Base-by-base conservation (phyloP, 1,284 basidiomycete genomes). In the Cryptococcus wingfieldii region DNA sequence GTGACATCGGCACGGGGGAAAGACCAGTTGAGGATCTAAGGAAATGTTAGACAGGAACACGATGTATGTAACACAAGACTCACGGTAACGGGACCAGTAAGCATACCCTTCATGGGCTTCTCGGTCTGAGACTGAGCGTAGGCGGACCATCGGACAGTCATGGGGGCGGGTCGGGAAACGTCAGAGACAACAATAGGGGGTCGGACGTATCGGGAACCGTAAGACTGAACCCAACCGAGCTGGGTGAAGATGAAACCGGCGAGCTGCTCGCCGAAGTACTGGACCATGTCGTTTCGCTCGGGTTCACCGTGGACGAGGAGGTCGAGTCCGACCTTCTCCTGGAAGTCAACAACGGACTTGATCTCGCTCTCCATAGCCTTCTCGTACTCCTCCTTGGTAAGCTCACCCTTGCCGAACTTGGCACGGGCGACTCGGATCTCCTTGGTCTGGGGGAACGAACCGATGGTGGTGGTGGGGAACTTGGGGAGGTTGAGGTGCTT, bases 381-480 rank as follows among this genome's bases (percentile, higher is more conserved):
- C 69, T 98, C 92, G 81, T 99, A 99, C 79, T 98, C 82, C 61
- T 83, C 85, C 72, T 84, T 77, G 60, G 88, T 87, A 76, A 98
- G 83, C 76, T 97, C 92, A 68, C 86, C 86, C 83, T 98, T 99
- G 80, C 84, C 86, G 74, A 94, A 85, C 81, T 91, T 95, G 66
- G 93, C 87, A 82, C 94, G 94, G 69, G 93, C 93, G 69, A 83
- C 82, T 80, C 94, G 93, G 71, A 99, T 99, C 81, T 98, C 95
- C 81, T 97, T 96, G 77, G 96, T 99, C 88, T 99, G 93, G 70
- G 91, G 91, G 90, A 97, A 98, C 45, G 95, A 98, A 63, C 94
- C 95, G 69, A 98, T 98, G 69, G 94, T 98, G 65, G 95, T 98
- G 67, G 94, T 98, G 60, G 95, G 93, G 87, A 98, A 98, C 79